Evolutionary conservation across 305 asterid species (phyloP), one percentile per base, ranked within the genome.

Genomic region (Fraxinus sp.): DNA sequence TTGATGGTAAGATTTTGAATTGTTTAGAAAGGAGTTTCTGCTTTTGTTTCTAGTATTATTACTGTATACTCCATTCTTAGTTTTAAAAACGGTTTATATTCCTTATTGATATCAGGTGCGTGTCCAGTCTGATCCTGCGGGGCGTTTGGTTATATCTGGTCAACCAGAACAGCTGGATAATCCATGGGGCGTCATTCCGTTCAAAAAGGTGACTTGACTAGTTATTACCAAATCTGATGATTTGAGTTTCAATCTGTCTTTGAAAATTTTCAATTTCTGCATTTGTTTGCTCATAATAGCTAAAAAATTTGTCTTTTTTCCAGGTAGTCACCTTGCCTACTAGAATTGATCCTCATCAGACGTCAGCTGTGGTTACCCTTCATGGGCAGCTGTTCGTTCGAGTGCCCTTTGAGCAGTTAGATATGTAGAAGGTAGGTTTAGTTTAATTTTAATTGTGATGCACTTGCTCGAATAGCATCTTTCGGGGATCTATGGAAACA

Each of bases 341-440:
- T 83, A 91, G 96, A 87, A 95, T 95, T 18, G 98, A 95, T 87
- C 98, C 98, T 80, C 98, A 92, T 86, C 97, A 93, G 90, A 92
- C 98, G 26, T 95, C 98, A 39, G 98, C 98, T 37, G 98, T 95
- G 86, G 98, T 93, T 84, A 95, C 98, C 77, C 87, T 95, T 80
- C 98, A 93, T 32, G 98, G 98, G 76, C 98, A 93, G 91, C 91
- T 95, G 83, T 95, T 95, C 77, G 98, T 95, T 77, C 97, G 98
- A 10, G 97, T 95, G 81, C 98, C 98, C 22, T 92, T 95, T 39
- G 96, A 92, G 86, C 97, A 91, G 78, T 75, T 90, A 57, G 95
- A 92, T 86, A 80, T 73, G 16, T 91, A 87, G 72, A 59, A 78
- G 24, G 85, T 22, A 49, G 71, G 78, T 55, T 36, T 74, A 78